Evolutionary conservation across 345 rosid genomes (phyloP), one percentile per base, ranked within the genome.

Genomic region (Rhodamnia argentea): DNA sequence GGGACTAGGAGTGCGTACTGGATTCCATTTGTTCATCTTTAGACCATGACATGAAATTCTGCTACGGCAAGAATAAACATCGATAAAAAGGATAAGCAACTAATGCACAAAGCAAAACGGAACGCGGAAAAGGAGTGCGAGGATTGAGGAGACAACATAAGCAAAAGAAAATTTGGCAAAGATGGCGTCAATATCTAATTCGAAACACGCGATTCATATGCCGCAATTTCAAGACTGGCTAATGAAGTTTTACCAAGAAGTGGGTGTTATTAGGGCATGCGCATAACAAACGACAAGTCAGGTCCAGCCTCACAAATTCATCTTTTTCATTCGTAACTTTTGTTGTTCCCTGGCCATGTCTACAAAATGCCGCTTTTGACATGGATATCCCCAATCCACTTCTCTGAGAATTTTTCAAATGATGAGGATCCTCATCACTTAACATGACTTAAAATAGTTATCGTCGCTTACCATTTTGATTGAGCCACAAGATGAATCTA

Each of bases 61-160:
- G 78, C 78, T 32, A 70, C 9, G 32, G 78, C 78, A 70, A 70
- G 78, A 8, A 16, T 70, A 70, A 59, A 70, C 47, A 70, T 32
- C 47, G 0, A 32, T 9, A 32, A 32, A 56, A 32, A 32, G 78
- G 47, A 70, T 18, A 70, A 9, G 47, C 78, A 70, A 32, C 78
- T 29, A 29, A 7, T 29, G 44, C 76, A 15, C 23, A 64, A 64
- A 64, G 44, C 23, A 64, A 64, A 32, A 70, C 24, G 0, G 78
- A 32, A 2, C 44, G 13, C 13, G 11, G 78, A 32, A 70, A 9
- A 18, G 44, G 78, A 70, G 3, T 0, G 13, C 1, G 0, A 70
- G 24, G 3, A 70, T 70, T 70, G 47, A 70, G 47, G 78, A 70
- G 78, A 4, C 47, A 32, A 70, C 13, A 0, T 70, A 70, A 5